Evolutionary conservation across 345 rosid genomes (phyloP), one percentile per base, ranked within the genome.

Genomic region (Cardamine occulta): DNA sequence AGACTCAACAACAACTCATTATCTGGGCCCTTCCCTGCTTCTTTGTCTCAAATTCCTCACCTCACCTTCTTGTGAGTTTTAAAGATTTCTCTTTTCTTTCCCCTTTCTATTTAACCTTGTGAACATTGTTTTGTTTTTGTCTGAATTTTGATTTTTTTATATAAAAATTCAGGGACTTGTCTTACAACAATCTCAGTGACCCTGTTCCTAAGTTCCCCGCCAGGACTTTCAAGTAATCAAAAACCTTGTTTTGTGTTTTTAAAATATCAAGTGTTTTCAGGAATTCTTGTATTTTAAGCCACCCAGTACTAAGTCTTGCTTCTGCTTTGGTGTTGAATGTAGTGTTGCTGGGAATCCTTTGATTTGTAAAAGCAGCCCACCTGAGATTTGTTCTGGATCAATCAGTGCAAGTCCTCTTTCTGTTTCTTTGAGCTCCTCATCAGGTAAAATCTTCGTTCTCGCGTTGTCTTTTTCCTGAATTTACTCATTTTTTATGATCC

Each of bases 1-100:
- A 89, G 98, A 87, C 85, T 93, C 79, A 93, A 93, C 88, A 93
- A 93, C 86, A 93, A 93, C 74, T 89, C 93, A 79, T 80, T 93
- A 74, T 84, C 89, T 78, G 98, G 98, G 61, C 84, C 88, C 63
- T 88, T 91, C 78, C 97, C 98, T 53, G 86, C 76, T 28, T 85
- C 91, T 75, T 75, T 91, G 59, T 86, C 91, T 78, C 86, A 88
- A 84, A 84, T 86, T 67, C 81, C 94, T 71, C 84, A 70, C 62
- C 97, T 93, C 79, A 84, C 89, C 80, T 93, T 93, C 93, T 84
- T 93, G 98, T 91, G 86, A 93, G 98, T 86, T 48, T 81, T 2
- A 64, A 24, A 65, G 12, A 14, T 70, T 70, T 73, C 64, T 74
- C 53, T 53, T 53, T 81, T 57, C 60, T 68, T 21, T 45, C 49